Evolutionary conservation across 2,329 filamentous ascomycete genomes (phyloP).

Genomic region (Amphichorda felina): DNA sequence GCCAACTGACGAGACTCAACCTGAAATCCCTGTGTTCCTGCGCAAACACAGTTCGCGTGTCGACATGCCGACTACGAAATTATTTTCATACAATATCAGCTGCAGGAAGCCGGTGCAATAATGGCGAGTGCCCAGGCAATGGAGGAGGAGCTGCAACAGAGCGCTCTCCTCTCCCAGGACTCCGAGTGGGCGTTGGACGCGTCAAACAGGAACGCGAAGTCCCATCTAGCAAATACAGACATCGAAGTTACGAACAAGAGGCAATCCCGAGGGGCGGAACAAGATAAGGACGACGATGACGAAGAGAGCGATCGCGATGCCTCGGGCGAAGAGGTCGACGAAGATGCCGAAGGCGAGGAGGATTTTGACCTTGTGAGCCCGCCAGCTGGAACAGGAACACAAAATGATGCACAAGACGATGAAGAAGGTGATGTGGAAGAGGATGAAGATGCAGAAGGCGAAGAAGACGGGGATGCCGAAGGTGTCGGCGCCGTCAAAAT

Average conservation of each 20-base stretch:
- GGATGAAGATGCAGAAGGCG: constrained; percentile 15
- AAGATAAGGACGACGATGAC: constrained; percentile 15
- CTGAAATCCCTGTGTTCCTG: constrained; percentile 5
- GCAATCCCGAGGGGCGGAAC: background rate
- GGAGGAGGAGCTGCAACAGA: constrained; percentile 46
- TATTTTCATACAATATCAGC: constrained; percentile 4
- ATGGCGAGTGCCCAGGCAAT: constrained; percentile 42
- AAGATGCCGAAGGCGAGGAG: constrained; percentile 18
- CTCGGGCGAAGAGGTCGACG: constrained; percentile 28
- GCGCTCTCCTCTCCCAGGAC: constrained; percentile 37
- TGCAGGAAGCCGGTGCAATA: constrained; percentile 14
- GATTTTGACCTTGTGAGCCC: background rate
- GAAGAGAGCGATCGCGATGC: constrained; percentile 27
- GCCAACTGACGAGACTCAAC: background rate
- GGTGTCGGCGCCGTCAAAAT: constrained; percentile 45
- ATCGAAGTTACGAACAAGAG: constrained; percentile 6
- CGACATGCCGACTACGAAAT: constrained; percentile 16
- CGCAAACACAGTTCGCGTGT: background rate
- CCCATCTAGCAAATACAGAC: constrained; percentile 17
- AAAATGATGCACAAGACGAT: constrained; percentile 16
- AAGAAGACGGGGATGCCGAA: constrained; percentile 23
- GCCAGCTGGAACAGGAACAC: constrained; percentile 4
- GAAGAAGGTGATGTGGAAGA: constrained; percentile 21
- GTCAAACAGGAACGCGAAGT: constrained; percentile 12
- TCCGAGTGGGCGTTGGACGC: constrained; percentile 18